Base-by-base conservation (phyloP, 139 green algal genomes). In the Chlamydomonas incerta region DNA sequence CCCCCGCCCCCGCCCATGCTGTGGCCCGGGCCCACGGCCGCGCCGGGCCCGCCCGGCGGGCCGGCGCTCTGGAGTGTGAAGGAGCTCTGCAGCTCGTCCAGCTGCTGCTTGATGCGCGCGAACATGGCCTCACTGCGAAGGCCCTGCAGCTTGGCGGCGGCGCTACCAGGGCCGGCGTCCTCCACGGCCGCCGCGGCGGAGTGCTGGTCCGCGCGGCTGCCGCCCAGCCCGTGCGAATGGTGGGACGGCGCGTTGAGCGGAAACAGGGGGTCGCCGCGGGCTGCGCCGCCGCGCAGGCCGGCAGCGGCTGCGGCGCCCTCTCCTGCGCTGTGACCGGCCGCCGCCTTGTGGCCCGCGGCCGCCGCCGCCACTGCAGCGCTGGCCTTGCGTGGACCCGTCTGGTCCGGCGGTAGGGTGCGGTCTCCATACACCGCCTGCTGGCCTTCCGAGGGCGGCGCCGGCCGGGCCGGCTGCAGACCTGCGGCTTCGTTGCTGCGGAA, bases 41-140 rank as follows among this genome's bases (percentile, higher is more conserved):
- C 41, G 41, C 41, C 41, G 8, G 41, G 6, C 41, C 6, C 41
- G 41, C 41, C 8, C 41, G 41, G 6, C 41, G 8, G 6, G 41
- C 41, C 41, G 41, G 41, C 8, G 41, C 6, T 50, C 8, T 72
- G 62, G n/a, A n/a, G n/a, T 23, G 66, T 20, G 24, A 85, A 74
- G n/a, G 65, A 76, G 79, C 50, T 85, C 33, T 85, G 79, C 50
- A 85, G 79, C 3, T 74, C 79, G 31, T 85, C 79, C n/a, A 85
- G 65, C 66, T 74, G 79, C 66, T 85, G 65, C 67, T 34, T 55
- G 18, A 85, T 85, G 21, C 65, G 31, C 13, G 79, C 65, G 58
- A 85, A 85, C 79, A 85, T 85, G 33, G 46, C 79, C 33, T 85
- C 79, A 24, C 79, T 75, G 3, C 79, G 79, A 5, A 75, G n/a